A percentile compares a stretch with the other conserved stretches of the same genome.
Conservation (phyloP, 2,329 filamentous ascomycete species). For the Cladosporium phlei region DNA sequence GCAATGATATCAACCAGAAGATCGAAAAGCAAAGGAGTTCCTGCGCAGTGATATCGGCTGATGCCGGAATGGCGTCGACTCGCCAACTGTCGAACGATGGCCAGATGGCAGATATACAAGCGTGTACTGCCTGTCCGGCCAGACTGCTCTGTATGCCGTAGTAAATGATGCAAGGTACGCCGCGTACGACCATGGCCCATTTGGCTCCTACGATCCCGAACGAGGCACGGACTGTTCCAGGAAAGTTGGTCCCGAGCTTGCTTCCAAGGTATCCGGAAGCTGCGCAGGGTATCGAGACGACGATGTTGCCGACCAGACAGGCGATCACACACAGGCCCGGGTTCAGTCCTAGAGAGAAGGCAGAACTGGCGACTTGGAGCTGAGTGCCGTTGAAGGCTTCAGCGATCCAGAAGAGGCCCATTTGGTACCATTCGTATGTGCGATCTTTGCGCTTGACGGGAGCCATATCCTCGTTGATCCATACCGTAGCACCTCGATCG, state of each 20-base stretch:
- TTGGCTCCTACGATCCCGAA: slow-evolving; percentile 16
- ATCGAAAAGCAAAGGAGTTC: slow-evolving; percentile 79
- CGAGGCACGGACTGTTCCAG: slow-evolving; percentile 11
- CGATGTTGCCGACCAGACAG: slow-evolving; percentile 15
- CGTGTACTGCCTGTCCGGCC: slow-evolving; percentile 14
- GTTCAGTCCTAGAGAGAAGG: slow-evolving; percentile 16
- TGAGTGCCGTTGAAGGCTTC: slow-evolving; percentile 17
- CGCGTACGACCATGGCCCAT: slow-evolving; percentile 16
- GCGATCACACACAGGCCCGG: slow-evolving; percentile 16
- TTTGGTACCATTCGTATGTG: slow-evolving; percentile 16
- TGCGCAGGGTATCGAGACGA: slow-evolving; percentile 13
- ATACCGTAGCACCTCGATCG: background rate
- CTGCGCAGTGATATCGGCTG: slow-evolving; percentile 68
- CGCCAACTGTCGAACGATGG: slow-evolving; percentile 44
- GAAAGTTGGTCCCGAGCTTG: slow-evolving; percentile 17
- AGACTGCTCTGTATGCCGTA: slow-evolving; percentile 16
- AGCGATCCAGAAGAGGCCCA: slow-evolving; percentile 17
- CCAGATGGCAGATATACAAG: slow-evolving; percentile 60
- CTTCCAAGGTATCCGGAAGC: slow-evolving; percentile 15
- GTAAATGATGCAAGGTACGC: slow-evolving; percentile 17
- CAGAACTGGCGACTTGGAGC: slow-evolving; percentile 15
- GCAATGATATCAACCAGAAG: slow-evolving; percentile 76
- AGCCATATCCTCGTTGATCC: slow-evolving; percentile 15
- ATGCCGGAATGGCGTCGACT: slow-evolving; percentile 60
- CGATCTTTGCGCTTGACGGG: slow-evolving; percentile 13